Percentiles rank a stretch among this genome's conserved stretches.
phyloP scores from a whole-genome alignment of 257 asterid species.

The Lycium ferocissimum region DNA sequence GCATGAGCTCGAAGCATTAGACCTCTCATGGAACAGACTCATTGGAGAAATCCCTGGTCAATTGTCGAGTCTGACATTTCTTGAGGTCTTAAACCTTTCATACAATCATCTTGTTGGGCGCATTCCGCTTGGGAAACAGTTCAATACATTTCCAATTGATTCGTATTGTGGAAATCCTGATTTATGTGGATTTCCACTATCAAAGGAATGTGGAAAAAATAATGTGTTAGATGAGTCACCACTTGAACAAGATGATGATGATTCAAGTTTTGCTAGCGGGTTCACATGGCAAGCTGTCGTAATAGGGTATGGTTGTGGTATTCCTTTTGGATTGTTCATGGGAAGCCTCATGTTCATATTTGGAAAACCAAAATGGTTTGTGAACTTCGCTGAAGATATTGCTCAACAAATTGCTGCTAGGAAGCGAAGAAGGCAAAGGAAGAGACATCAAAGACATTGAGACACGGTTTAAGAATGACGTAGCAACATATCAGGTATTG shows the following conservation, averaged over 20 bases:
- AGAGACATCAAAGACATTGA: background rate
- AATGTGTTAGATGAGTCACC: background rate
- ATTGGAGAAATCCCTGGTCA: background rate
- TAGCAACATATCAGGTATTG: background rate
- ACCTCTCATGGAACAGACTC: constrained; percentile 18
- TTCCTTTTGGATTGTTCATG: background rate
- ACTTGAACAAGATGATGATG: background rate
- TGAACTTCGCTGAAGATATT: background rate
- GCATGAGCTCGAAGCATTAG: constrained; percentile 5
- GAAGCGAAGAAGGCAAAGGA: background rate
- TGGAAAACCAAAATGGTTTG: constrained; percentile 5
- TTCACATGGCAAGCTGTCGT: constrained; percentile 1
- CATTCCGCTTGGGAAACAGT: background rate
- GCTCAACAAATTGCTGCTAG: background rate
- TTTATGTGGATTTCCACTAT: constrained; percentile 8
- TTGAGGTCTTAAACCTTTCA: constrained; percentile 9
- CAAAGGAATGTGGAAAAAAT: constrained; percentile 16
- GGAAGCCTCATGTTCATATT: background rate
- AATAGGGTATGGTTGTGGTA: constrained; percentile 5
- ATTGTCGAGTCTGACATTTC: constrained; percentile 1
- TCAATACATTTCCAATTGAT: constrained; percentile 14
- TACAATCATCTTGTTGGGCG: constrained; percentile 15
- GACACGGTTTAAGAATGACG: background rate
- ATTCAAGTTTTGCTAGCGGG: background rate
- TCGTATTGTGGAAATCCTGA: background rate